Evolutionary conservation across 352 stramenopile species (phyloP), one percentile per base, ranked within the genome.

Genomic region (Globisporangium nunn): DNA sequence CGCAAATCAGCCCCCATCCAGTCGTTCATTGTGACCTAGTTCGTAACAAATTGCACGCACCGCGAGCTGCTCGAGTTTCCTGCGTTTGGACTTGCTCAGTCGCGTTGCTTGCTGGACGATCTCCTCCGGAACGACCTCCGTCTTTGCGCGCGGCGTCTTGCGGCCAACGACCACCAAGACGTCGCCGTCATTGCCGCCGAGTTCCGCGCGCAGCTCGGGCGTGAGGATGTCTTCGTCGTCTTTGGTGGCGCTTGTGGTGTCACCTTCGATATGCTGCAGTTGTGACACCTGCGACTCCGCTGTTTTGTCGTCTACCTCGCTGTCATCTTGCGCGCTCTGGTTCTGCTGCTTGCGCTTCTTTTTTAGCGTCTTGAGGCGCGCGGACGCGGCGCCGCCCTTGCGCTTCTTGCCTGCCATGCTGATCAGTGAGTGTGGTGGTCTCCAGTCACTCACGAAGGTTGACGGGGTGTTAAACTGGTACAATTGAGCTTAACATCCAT

Each of bases 41-140:
- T 30, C 15, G 44, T 43, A 49, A 15, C 44, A 6, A n/a, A 47
- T 47, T 28, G 41, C n/a, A 64, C 63, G 41, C 30, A 72, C 67
- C 59, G 79, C 84, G 4, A 94, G 72, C 29, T 75, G 71, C 45
- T 89, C 81, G 11, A 94, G 59, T 54, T 92, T 92, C 59, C 88
- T 88, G 60, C 82, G 84, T 61, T 94, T 94, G 50, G 68, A 78
- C 59, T 88, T 89, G 62, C 78, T 92, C 69, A 92, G 71, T 41
- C 82, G 83, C 37, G 74, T 56, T 1, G 81, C 80, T 49, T 84
- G 67, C 49, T 88, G 55, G 52, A 94, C 40, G 50, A 88, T 63
- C 39, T 90, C 80, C 5, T 83, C 71, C 0, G 73, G 62, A 11
- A 88, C 57, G 52, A 71, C 63, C 29, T 85, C 72, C 14, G 66